Percentiles rank a stretch among this genome's conserved stretches.
phyloP scores from a whole-genome alignment of 352 stramenopile genomes.

The Thalassiosira mediterranea region DNA sequence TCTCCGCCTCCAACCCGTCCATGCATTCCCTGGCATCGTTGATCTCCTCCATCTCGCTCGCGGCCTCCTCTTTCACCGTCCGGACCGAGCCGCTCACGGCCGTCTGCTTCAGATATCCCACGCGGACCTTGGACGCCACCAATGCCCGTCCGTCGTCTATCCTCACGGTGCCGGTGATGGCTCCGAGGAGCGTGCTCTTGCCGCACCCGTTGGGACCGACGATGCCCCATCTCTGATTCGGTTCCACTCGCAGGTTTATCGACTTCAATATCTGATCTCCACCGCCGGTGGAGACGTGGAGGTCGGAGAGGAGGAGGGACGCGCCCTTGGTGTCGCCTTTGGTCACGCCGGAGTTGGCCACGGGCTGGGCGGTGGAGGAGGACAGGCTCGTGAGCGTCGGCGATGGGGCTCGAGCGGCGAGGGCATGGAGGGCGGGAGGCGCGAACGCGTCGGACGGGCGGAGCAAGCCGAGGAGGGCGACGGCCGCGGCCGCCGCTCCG shows the following conservation, averaged over 20 bases:
- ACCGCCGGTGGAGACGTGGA: slow-evolving; percentile 54
- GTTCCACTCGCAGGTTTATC: slow-evolving; percentile 79
- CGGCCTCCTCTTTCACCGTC: slow-evolving; percentile 85
- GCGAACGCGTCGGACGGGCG: too few relatives aligned
- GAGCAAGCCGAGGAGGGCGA: too few relatives aligned
- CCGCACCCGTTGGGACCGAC: slow-evolving; percentile 69
- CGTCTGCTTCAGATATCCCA: slow-evolving; percentile 85
- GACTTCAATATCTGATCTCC: slow-evolving; percentile 70
- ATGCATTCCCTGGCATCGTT: slow-evolving; percentile 68
- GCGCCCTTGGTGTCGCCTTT: slow-evolving; percentile 58
- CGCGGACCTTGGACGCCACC: slow-evolving; percentile 56
- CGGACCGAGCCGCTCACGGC: slow-evolving; percentile 82
- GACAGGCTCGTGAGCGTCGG: not conserved
- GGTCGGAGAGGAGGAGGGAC: slow-evolving; percentile 48
- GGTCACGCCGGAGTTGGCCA: slow-evolving; percentile 31
- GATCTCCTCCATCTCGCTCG: slow-evolving; percentile 83
- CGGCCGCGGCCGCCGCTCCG: too few relatives aligned
- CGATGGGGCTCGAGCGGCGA: not conserved
- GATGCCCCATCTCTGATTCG: slow-evolving; percentile 73
- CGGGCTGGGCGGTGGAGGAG: not conserved
- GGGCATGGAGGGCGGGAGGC: too few relatives aligned
- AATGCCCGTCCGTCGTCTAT: slow-evolving; percentile 86
- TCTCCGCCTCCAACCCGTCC: slow-evolving; percentile 59
- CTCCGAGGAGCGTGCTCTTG: slow-evolving; percentile 90
- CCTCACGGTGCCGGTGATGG: slow-evolving; percentile 89